phyloP scores from a whole-genome alignment of 2,329 filamentous ascomycete species.

The Colletotrichum costaricense region DNA sequence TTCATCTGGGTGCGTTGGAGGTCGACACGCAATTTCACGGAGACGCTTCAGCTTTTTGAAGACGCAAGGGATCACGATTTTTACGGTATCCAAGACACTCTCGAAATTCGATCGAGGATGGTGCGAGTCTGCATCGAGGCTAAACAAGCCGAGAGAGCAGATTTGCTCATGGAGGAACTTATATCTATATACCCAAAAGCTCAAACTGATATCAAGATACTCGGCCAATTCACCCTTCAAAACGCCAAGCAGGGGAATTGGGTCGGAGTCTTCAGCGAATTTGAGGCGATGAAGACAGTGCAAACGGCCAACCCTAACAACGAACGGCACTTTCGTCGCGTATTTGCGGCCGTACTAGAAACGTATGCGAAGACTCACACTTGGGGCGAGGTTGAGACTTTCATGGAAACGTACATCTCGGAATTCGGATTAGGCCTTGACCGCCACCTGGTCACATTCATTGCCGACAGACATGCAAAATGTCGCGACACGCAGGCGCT shows the following conservation, averaged over 20 bases:
- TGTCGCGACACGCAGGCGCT: constrained; percentile 51
- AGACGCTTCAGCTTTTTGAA: constrained; percentile 6
- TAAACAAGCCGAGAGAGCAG: constrained; percentile 7
- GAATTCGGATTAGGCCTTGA: constrained; percentile 49
- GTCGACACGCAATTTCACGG: constrained; percentile 5
- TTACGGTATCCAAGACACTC: constrained; percentile 22
- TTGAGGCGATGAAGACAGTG: constrained; percentile 44
- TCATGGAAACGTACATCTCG: constrained; percentile 49
- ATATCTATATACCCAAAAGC: constrained; percentile 1
- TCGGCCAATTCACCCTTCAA: constrained; percentile 48
- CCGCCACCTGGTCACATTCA: constrained; percentile 51
- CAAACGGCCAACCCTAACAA: constrained; percentile 8
- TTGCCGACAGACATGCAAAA: constrained; percentile 56
- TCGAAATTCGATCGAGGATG: constrained; percentile 20
- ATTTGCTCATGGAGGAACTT: constrained; percentile 5
- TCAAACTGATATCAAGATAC: constrained; percentile 37
- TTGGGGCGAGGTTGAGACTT: constrained; percentile 52
- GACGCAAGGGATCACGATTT: constrained; percentile 16
- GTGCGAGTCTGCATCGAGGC: constrained; percentile 31
- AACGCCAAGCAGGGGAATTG: constrained; percentile 55
- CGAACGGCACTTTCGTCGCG: constrained; percentile 41
- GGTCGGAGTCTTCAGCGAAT: constrained; percentile 49
- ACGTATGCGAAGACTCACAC: constrained; percentile 52
- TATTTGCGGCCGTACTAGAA: constrained; percentile 53
- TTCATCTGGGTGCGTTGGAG: constrained; percentile 17